Base-by-base conservation (phyloP, 768 basidiomycete genomes). In the Termitomyces eurrhizus region DNA sequence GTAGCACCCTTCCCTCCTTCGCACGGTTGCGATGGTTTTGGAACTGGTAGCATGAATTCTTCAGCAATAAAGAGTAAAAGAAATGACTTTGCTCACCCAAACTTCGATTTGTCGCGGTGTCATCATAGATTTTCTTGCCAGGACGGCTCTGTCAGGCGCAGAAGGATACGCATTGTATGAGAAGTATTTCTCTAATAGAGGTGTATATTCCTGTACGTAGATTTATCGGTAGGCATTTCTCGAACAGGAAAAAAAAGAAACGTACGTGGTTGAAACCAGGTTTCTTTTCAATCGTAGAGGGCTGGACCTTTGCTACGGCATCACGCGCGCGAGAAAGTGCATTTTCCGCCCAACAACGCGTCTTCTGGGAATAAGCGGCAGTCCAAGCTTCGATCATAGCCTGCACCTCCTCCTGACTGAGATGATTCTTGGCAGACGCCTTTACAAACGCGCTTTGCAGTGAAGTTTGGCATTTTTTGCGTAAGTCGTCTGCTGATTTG, bases 1-100 rank as follows among this genome's bases (percentile, higher is more conserved):
- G 60, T 7, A 72, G 32, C 7, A 7, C 13, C 46, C 46, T 69
- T 7, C 72, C 72, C 18, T 73, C 76, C 49, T 66, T 77, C 0
- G 74, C 72, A 9, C 78, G 75, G 53, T 72, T 73, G 4, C 84
- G 77, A 42, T 78, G 79, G 39, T 85, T 85, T 69, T 85, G 83
- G 56, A 85, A 85, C 21, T 21, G 21, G 21, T 13, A 13, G 12
- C 11, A 39, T 39, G 1, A 37, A 37, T 11, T 46, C 21, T 11
- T 13, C 3, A 5, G n/a, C 16, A 48, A 75, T 1, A 35, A 9
- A 35, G 33, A 35, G 33, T 61, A 83, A 83, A 21, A 21, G 21
- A 21, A 21, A 21, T 21, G 21, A 21, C 21, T 21, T 21, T 21
- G 21, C 21, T 21, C 21, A 21, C 21, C 84, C 84, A 85, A 54